phyloP scores from a whole-genome alignment of 495 filamentous ascomycete species.

The Penicillium herquei region DNA sequence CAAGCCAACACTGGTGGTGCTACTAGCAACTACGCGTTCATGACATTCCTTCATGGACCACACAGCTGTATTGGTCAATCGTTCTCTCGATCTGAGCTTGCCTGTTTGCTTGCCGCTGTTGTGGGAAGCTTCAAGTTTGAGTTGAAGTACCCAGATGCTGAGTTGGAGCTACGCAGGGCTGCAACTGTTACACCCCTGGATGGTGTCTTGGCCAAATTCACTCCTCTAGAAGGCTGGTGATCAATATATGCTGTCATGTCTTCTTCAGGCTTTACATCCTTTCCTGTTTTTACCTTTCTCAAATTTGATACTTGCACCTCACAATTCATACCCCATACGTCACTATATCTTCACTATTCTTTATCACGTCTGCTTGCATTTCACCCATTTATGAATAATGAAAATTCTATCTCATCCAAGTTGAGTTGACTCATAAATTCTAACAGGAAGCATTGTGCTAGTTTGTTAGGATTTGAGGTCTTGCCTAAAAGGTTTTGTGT shows the following conservation, averaged over 20 bases:
- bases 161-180: slow-evolving; percentile 56
- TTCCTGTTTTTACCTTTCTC: too few species aligned
- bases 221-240: slow-evolving; percentile 65
- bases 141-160: slow-evolving; percentile 56
- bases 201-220: slow-evolving; percentile 62
- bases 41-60: slow-evolving; percentile 83
- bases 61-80: slow-evolving; percentile 75
- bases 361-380: too few species aligned
- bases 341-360: too few species aligned
- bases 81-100: slow-evolving; percentile 84
- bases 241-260: not conserved
- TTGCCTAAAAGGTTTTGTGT: too few species aligned
- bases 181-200: slow-evolving; percentile 63
- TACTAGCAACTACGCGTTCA: slow-evolving; percentile 66
- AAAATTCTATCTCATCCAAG: too few species aligned
- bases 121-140: slow-evolving; percentile 70
- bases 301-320: too few species aligned
- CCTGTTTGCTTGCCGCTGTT: slow-evolving; percentile 71
- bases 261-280: too few species aligned
- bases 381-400: too few species aligned
- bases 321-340: too few species aligned
- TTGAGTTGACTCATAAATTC: too few species aligned
- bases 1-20: slow-evolving; percentile 52
- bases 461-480: too few species aligned
- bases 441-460: too few species aligned